These are phyloP conservation scores for Ceratopteris richardii DNA, from an alignment of 75 land plant species.

Conservation along the genomic window DNA sequence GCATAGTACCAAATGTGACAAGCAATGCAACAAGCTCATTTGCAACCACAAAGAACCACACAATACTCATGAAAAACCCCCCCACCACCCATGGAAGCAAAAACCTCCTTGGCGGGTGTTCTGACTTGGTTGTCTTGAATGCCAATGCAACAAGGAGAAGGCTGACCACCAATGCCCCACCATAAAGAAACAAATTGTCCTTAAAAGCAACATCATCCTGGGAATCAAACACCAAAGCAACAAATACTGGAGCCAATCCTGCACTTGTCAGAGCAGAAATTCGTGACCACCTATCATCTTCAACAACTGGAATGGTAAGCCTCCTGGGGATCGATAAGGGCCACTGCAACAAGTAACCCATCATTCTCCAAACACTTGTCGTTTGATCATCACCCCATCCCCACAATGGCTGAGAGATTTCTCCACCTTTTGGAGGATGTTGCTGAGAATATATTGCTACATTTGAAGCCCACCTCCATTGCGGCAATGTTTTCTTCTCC, in stretches of 20 bases:
- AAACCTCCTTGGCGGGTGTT: constrained; percentile 62
- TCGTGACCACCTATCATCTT: constrained; percentile 70
- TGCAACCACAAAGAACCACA: constrained; percentile 88
- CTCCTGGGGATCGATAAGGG: constrained; percentile 70
- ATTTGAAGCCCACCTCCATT: constrained; percentile 95
- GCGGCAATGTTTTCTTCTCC: constrained; percentile 50
- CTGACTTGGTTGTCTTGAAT: constrained; percentile 35
- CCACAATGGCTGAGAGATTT: constrained; percentile 38
- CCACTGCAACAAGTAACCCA: constrained; percentile 30
- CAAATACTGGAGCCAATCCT: constrained; percentile 57
- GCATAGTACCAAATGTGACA: constrained; percentile 58
- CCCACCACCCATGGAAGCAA: constrained; percentile 85
- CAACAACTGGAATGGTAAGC: constrained; percentile 74
- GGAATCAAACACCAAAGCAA: constrained; percentile 56
- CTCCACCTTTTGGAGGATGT: background rate
- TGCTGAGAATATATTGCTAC: constrained; percentile 86
- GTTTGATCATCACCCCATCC: constrained; percentile 65
- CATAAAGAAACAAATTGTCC: background rate
- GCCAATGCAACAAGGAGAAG: constrained; percentile 43
- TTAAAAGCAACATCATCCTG: constrained; percentile 17
- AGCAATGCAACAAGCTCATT: constrained; percentile 83
- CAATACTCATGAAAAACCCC: constrained; percentile 84
- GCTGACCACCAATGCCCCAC: constrained; percentile 30
- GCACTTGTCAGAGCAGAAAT: constrained; percentile 64
- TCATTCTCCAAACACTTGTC: constrained; percentile 17